phyloP scores from a whole-genome alignment of 306 rosid species.

The Quercus agrifolia region DNA sequence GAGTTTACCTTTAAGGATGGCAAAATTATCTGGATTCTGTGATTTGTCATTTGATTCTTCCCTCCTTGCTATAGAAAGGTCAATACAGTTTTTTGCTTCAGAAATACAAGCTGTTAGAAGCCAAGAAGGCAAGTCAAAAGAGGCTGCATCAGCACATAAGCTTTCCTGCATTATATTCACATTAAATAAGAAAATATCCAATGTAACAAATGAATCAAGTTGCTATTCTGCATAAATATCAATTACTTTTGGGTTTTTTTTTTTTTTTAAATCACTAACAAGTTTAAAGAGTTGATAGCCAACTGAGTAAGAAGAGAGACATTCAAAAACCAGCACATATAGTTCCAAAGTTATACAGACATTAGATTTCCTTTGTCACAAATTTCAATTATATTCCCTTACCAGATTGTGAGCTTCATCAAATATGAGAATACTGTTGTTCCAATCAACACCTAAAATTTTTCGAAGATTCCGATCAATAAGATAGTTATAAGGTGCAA shows the following conservation, averaged over 20 bases:
- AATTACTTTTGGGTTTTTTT: not conserved
- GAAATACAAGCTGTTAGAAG: conserved; percentile 82
- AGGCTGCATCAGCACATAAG: conserved; percentile 96
- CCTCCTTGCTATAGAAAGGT: conserved; percentile 64
- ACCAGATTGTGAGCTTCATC: conserved; percentile 99
- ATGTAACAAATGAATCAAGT: conserved; percentile 16
- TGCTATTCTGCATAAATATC: not conserved
- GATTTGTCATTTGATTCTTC: conserved; percentile 69
- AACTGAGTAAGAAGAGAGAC: conserved; percentile 12
- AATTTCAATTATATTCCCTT: conserved; percentile 21
- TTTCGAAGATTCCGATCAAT: conserved; percentile 69
- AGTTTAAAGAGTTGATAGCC: conserved; percentile 19
- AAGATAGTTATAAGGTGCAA: conserved; percentile 95
- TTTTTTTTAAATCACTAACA: not conserved
- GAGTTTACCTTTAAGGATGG: conserved; percentile 78
- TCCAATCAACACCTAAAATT: conserved; percentile 54
- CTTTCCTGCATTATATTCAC: conserved; percentile 63
- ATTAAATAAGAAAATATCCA: conserved; percentile 20
- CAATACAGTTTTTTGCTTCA: conserved; percentile 78
- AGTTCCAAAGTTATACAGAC: conserved; percentile 1
- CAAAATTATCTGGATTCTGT: conserved; percentile 73
- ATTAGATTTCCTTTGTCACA: conserved; percentile 15
- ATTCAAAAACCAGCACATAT: conserved; percentile 7
- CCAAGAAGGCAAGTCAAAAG: conserved; percentile 91
- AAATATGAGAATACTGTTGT: conserved; percentile 78